A percentile compares a stretch with the other conserved stretches of the same genome.
phyloP scores from a whole-genome alignment of 2,329 filamentous ascomycete species.

The Arthrobotrys musiformis region DNA sequence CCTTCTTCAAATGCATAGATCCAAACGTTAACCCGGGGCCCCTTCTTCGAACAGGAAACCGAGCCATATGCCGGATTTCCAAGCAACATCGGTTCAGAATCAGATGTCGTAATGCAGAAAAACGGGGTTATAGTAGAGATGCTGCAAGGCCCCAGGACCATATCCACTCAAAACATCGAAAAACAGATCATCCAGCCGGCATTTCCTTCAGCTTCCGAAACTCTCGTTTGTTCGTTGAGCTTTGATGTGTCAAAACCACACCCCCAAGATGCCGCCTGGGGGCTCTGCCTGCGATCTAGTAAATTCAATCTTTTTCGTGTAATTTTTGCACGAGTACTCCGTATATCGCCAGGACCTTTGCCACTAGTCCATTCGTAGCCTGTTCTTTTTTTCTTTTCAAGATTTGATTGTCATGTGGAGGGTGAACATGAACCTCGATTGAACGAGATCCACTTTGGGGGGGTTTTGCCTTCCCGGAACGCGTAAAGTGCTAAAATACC shows the following conservation, averaged over 20 bases:
- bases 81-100: conserved; percentile 24
- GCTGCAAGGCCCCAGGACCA: conserved; percentile 41
- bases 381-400: no score
- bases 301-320: no score
- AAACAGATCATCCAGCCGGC: conserved; percentile 48
- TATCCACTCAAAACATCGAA: conserved; percentile 15
- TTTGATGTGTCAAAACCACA: conserved; percentile 52
- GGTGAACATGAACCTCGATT: conserved; percentile 16
- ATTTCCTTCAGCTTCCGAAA: conserved; percentile 53
- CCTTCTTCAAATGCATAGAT: conserved; percentile 45
- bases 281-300: conserved; percentile 32
- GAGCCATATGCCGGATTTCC: conserved; percentile 21
- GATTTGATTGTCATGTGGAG: conserved; percentile 51
- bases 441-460: conserved; percentile 37
- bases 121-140: conserved; percentile 25
- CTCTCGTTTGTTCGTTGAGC: neutral
- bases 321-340: conserved; percentile 23
- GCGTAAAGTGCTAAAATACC: conserved; percentile 49
- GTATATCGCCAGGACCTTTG: conserved; percentile 38
- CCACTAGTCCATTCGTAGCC: conserved; percentile 38
- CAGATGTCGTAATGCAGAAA: conserved; percentile 48
- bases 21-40: neutral
- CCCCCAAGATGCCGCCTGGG: conserved; percentile 23
- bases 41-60: no score
- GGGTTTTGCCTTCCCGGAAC: conserved; percentile 53